Evolutionary conservation across 2,329 filamentous ascomycete genomes (phyloP), one percentile per base, ranked within the genome.

Genomic region (Alternaria sp.): DNA sequence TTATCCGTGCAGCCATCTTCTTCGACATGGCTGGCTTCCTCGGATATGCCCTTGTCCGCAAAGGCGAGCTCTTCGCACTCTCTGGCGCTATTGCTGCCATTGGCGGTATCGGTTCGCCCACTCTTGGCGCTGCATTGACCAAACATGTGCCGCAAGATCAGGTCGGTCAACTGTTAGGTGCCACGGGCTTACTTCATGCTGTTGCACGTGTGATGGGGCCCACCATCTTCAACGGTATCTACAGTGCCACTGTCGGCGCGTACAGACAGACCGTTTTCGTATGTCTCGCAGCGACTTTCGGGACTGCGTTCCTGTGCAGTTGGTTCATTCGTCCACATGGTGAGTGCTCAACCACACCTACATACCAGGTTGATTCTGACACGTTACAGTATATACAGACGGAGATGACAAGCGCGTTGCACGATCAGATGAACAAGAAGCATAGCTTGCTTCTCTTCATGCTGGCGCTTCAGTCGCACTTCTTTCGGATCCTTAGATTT

Each of bases 181-280:
- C 94, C 2, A 91, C 90, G 15, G 96, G 95, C 0, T 84, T 98
- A 65, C 81, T 98, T 61, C 95, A 98, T 80, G 92, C 93, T 1
- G 81, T 97, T 37, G 88, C 92, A 4, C 86, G 94, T 65, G 89
- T 98, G 3, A 78, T 97, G 12, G 90, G 91, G 1, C 96, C 96
- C 0, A 86, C 93, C 0, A 75, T 95, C 1, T 97, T 97, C 80
- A 97, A 96, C 74, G 87, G 92, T 6, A 88, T 98, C 10, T 99
- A 97, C 77, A 91, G 91, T 14, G 83, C 86, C 3, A 98, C 96
- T 0, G 92, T 97, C 1, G 88, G 86, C 20, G 88, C 82, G 1
- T 95, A 92, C 69, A 89, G 93, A 0, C 93, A 96, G 79, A 89
- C 93, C 1, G 90, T 97, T 1, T 97, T 97, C 78, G 87, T 96